Evolutionary conservation across 768 basidiomycete species (phyloP).

Genomic region (Cyathus striatus): DNA sequence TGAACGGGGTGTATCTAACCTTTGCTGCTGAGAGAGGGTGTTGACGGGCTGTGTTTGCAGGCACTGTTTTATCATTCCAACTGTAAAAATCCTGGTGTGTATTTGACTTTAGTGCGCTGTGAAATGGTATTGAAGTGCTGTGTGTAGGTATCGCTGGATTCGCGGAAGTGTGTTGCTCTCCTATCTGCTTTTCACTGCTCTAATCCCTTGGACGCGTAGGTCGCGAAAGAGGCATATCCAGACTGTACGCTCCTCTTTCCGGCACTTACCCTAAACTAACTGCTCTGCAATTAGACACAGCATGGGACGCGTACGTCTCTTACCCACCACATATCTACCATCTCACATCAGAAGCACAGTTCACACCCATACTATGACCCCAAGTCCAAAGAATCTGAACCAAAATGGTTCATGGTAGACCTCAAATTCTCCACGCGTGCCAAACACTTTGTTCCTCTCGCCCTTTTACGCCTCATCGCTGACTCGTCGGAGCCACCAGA

Average conservation of each 20-base stretch:
- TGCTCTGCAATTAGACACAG: conserved; percentile 54
- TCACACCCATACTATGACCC: conserved; percentile 79
- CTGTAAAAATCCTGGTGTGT: conserved; percentile 62
- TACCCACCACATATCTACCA: not conserved
- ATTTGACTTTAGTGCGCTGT: conserved; percentile 5
- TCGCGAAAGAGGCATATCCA: conserved; percentile 82
- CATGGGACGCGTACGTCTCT: conserved; percentile 74
- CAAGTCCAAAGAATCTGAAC: conserved; percentile 70
- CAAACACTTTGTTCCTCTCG: conserved; percentile 70
- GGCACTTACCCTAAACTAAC: not conserved
- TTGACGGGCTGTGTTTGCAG: too few relatives aligned
- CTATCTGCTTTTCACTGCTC: not conserved
- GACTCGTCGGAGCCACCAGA: conserved; percentile 36
- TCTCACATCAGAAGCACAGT: conserved; percentile 15
- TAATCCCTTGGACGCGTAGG: conserved; percentile 41
- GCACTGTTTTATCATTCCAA: conserved; percentile 87
- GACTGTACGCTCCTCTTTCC: conserved; percentile 56
- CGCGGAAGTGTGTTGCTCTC: conserved; percentile 52
- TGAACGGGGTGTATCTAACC: conserved; percentile 72
- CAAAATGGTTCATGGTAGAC: conserved; percentile 94
- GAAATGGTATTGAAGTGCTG: too few relatives aligned
- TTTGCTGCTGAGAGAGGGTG: too few relatives aligned
- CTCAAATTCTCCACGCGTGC: conserved; percentile 62
- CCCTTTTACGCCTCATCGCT: conserved; percentile 66
- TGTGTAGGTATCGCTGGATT: conserved; percentile 70